phyloP scores from a whole-genome alignment of 2,329 filamentous ascomycete species.

The Penicillium brevicompactum region DNA sequence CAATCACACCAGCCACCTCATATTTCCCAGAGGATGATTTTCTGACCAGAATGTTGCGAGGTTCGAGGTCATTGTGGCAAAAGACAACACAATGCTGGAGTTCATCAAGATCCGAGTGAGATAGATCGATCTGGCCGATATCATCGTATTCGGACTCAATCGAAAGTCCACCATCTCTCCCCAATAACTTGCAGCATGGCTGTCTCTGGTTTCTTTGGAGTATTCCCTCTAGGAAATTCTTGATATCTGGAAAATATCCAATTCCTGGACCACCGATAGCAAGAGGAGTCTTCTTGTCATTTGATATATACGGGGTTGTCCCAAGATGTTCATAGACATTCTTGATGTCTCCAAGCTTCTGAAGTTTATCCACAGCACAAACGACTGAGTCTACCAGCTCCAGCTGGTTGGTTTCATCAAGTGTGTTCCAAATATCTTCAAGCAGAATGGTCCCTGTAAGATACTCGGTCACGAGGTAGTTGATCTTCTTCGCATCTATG shows the following conservation, averaged over 20 bases:
- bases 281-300: neutral
- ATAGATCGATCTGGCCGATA: constrained; percentile 3
- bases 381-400: neutral
- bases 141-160: constrained; percentile 1
- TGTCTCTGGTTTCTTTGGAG: neutral
- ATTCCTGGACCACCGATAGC: neutral
- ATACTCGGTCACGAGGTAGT: neutral
- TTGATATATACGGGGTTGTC: neutral
- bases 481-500: neutral
- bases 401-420: constrained; percentile 1
- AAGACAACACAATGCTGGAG: neutral
- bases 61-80: constrained; percentile 4
- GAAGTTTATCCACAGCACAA: neutral
- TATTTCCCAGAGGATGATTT: neutral
- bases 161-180: neutral
- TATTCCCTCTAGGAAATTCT: neutral
- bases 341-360: neutral
- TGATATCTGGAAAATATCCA: constrained; percentile 2
- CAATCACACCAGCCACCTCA: constrained; percentile 1
- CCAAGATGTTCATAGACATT: neutral
- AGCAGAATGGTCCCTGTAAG: neutral
- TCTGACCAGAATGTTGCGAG: constrained; percentile 3
- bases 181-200: neutral
- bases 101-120: constrained; percentile 2
- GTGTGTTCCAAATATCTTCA: constrained; percentile 1